phyloP scores from a whole-genome alignment of 495 filamentous ascomycete species.

The Lindgomyces ingoldianus region DNA sequence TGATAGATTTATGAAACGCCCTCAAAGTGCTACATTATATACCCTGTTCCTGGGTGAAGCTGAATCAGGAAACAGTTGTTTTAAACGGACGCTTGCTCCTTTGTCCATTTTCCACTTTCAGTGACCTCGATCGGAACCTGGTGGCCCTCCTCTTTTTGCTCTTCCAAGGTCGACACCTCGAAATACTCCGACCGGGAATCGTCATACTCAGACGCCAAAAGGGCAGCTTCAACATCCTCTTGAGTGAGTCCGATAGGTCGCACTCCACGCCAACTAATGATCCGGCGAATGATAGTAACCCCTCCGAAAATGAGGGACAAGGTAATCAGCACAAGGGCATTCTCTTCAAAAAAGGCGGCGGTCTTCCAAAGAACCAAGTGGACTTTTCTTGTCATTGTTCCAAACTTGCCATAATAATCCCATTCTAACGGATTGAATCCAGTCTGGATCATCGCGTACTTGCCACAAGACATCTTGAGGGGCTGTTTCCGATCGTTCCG shows the following conservation, averaged over 20 bases:
- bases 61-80: too few relatives aligned
- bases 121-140: background rate
- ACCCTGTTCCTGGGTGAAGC: too few relatives aligned
- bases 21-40: too few relatives aligned
- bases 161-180: background rate
- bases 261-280: background rate
- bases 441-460: slow-evolving; percentile 6
- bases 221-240: slow-evolving; percentile 24
- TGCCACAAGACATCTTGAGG: slow-evolving; percentile 26
- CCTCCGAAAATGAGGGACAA: background rate
- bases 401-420: slow-evolving; percentile 30
- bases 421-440: slow-evolving; percentile 26
- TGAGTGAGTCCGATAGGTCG: background rate
- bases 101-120: background rate
- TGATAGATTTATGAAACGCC: too few relatives aligned
- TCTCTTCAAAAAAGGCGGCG: background rate
- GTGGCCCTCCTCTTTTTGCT: slow-evolving; percentile 4
- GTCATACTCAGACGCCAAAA: slow-evolving; percentile 10
- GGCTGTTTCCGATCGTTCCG: slow-evolving; percentile 9
- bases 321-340: slow-evolving; percentile 7
- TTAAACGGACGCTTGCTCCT: too few relatives aligned
- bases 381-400: slow-evolving; percentile 8
- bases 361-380: slow-evolving; percentile 1
- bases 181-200: slow-evolving; percentile 12
- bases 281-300: slow-evolving; percentile 1